A percentile compares a stretch with the other conserved stretches of the same genome.
phyloP scores from a whole-genome alignment of 192 early-diverging fungal genomes.

The Coemansia sp. region DNA sequence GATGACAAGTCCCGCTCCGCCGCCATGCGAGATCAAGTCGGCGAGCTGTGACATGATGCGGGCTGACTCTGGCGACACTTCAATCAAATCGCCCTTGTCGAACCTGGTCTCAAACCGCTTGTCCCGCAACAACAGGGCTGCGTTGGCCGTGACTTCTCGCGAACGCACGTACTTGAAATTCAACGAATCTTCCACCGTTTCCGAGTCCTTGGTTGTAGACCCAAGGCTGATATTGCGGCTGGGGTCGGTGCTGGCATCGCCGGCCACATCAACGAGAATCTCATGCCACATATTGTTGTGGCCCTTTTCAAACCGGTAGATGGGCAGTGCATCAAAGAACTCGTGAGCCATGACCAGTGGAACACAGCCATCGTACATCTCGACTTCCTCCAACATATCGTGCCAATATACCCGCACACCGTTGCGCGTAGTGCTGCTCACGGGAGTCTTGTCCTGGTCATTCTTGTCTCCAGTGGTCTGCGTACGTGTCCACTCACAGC shows the following conservation, averaged over 20 bases:
- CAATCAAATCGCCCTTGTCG: slow-evolving; percentile 69
- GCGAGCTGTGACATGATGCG: slow-evolving; percentile 62
- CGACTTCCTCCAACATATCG: slow-evolving; percentile 55
- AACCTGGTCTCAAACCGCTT: slow-evolving; percentile 46
- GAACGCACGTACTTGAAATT: slow-evolving; percentile 74
- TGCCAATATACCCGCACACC: slow-evolving; percentile 55
- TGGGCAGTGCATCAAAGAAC: slow-evolving; percentile 94
- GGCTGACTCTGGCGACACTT: slow-evolving; percentile 79
- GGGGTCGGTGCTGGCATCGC: slow-evolving; percentile 22
- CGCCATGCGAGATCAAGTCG: slow-evolving; percentile 56
- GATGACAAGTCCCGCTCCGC: slow-evolving; percentile 70
- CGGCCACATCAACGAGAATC: slow-evolving; percentile 78
- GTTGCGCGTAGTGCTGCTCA: background rate
- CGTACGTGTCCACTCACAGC: slow-evolving; percentile 11
- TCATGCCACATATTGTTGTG: slow-evolving; percentile 78
- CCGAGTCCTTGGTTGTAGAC: background rate
- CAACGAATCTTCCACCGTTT: background rate
- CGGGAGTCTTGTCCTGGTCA: slow-evolving; percentile 2
- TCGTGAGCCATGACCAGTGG: slow-evolving; percentile 87
- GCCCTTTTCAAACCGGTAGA: slow-evolving; percentile 70
- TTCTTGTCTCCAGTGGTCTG: slow-evolving; percentile 4
- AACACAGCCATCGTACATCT: slow-evolving; percentile 45
- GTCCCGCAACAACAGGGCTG: slow-evolving; percentile 42
- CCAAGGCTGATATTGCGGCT: too few relatives aligned
- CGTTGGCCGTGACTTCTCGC: slow-evolving; percentile 52